Base-by-base conservation (phyloP, 2,329 filamentous ascomycete species). In the Aspergillus sp. region DNA sequence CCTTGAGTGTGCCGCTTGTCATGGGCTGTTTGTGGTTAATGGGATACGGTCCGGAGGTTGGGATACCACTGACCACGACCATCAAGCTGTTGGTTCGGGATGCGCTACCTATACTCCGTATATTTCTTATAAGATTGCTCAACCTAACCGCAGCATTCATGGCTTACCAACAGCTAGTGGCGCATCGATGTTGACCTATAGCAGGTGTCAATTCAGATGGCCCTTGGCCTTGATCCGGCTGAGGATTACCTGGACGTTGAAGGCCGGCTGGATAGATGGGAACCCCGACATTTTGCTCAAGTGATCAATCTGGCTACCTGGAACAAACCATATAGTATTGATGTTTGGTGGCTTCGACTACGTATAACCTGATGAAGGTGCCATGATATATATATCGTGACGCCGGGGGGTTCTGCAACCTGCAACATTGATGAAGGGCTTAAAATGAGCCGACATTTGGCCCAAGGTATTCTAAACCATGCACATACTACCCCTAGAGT, bases 211-310 rank as follows among this genome's bases (percentile, higher is more conserved):
- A 19, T 19, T 45, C n/a, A 41, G 28, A 35, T 33, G 12, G 42
- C 12, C 30, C 4, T 12, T 33, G n/a, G 4, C 32, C 8, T 33
- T 10, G 26, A 30, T 7, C 9, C 50, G 7, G 33, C 7, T 41
- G 27, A n/a, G 5, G 5, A 9, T 4, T 53, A 70, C 67, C 52
- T 56, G 55, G 42, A 72, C 50, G 12, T 66, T 71, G 44, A 71
- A 68, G 10, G 68, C 69, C 4, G 68, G 69, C 50, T 69, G 56
- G 42, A 70, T 54, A 30, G 54, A 57, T 8, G 69, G 69, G 44
- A 67, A 70, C 41, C 57, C 61, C 8, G 66, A 56, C 63, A 68
- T 67, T 42, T 29, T 58, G 49, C 10, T 53, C 60, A 36, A 19
- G 19, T 19, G 19, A 19, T 32, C 30, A 32, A 32, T 9, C 30